A percentile compares a stretch with the other conserved stretches of the same genome.
Conservation (phyloP, 495 filamentous ascomycete species). For the Aspergillus kassunensis region DNA sequence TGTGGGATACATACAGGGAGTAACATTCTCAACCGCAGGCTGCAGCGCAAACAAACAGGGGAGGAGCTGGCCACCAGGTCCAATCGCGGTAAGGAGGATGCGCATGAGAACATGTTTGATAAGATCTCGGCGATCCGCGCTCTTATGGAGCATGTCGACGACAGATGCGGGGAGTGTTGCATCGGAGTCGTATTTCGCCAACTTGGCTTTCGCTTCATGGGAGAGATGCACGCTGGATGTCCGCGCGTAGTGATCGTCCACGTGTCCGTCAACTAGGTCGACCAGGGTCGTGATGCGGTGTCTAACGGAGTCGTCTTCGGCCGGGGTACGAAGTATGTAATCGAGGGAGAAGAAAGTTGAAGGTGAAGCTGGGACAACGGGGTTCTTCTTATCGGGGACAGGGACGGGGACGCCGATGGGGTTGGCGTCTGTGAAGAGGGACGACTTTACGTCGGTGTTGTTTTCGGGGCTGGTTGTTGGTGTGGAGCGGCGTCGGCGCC, state of each 20-base stretch:
- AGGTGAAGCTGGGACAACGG: too few species aligned
- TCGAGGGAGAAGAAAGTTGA: too few species aligned
- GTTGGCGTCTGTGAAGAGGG: neutral
- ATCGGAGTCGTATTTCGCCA: constrained; percentile 19
- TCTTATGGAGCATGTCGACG: constrained; percentile 12
- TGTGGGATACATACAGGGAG: neutral
- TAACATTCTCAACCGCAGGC: neutral
- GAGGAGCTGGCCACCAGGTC: constrained; percentile 15
- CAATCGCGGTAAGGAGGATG: constrained; percentile 17
- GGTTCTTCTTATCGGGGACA: too few species aligned
- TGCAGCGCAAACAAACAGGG: constrained; percentile 11
- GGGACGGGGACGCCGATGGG: too few species aligned
- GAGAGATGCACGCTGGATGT: neutral
- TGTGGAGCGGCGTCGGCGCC: constrained; percentile 6
- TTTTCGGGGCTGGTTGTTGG: neutral
- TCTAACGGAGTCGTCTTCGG: constrained; percentile 22
- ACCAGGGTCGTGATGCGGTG: constrained; percentile 20
- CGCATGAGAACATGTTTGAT: constrained; percentile 21
- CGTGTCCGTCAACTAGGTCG: constrained; percentile 26
- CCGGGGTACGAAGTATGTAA: too few species aligned
- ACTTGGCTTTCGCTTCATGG: neutral
- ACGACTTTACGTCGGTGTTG: neutral
- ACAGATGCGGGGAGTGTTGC: constrained; percentile 11
- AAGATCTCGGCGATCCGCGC: constrained; percentile 13
- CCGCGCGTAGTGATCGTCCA: constrained; percentile 35